These are phyloP conservation scores for Chrysopogon serrulatus DNA, from an alignment of 176 grass and related monocot species.

Conservation along the genomic window DNA sequence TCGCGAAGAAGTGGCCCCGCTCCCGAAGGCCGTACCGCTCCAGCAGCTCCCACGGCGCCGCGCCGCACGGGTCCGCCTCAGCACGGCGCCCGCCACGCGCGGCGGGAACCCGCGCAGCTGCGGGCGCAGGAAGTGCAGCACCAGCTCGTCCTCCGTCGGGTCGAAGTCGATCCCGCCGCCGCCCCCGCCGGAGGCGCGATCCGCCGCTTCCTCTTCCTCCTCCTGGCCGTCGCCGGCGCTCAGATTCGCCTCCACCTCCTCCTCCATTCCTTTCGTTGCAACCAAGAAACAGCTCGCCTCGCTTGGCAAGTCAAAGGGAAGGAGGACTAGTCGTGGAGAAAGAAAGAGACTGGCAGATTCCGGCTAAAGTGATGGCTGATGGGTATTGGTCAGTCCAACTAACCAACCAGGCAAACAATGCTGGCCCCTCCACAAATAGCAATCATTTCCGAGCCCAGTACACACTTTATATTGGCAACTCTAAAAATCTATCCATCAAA, in stretches of 20 bases:
- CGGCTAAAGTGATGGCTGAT: not conserved
- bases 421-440: not conserved
- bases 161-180: slow-evolving; percentile 12
- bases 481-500: too few relatives aligned
- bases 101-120: slow-evolving; percentile 40
- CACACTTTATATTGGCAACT: too few relatives aligned
- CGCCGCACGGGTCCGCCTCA: slow-evolving; percentile 31
- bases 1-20: slow-evolving; percentile 28
- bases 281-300: not conserved
- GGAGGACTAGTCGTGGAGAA: not conserved
- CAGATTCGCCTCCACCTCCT: not conserved
- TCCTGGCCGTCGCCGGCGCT: not conserved
- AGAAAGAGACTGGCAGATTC: not conserved
- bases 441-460: not conserved
- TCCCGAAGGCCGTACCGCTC: slow-evolving; percentile 12
- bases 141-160: slow-evolving; percentile 40
- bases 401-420: too few relatives aligned
- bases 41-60: slow-evolving; percentile 41
- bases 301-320: not conserved
- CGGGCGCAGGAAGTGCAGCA: slow-evolving; percentile 34
- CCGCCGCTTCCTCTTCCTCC: not conserved
- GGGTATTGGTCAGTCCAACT: not conserved
- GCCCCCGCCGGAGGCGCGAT: not conserved
- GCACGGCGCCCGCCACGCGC: slow-evolving; percentile 33
- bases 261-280: not conserved